A percentile compares a stretch with the other conserved stretches of the same genome.
Evolutionary conservation across 1,284 basidiomycete genomes (phyloP).

Genomic region (Cryptococcus amylolentus): DNA sequence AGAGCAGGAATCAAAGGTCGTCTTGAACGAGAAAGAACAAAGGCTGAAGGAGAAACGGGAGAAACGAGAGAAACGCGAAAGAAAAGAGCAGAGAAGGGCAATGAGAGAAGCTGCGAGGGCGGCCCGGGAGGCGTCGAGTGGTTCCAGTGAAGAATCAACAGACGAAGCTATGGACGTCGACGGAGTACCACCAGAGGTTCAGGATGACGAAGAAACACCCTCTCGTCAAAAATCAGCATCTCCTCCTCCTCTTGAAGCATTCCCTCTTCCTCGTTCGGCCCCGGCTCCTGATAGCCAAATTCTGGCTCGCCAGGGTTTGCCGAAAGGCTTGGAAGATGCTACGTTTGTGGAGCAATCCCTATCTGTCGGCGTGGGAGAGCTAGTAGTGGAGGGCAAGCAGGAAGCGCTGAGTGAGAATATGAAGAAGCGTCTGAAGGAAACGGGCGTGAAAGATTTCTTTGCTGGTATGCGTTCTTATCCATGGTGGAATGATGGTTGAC

Average conservation of each 20-base stretch:
- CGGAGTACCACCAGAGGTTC: conserved; percentile 12
- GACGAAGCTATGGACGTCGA: conserved; percentile 17
- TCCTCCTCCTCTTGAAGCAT: conserved; percentile 51
- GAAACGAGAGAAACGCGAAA: conserved; percentile 20
- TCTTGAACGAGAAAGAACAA: conserved; percentile 20
- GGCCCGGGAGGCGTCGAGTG: no score
- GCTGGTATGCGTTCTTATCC: conserved; percentile 61
- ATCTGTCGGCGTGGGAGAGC: conserved; percentile 54
- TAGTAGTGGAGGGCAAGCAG: conserved; percentile 44
- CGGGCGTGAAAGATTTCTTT: conserved; percentile 78
- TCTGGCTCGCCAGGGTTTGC: conserved; percentile 72
- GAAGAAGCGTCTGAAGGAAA: conserved; percentile 62
- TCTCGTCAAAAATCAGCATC: conserved; percentile 14
- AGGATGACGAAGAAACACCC: background rate
- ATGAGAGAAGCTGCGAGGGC: conserved; percentile 15
- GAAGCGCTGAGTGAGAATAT: conserved; percentile 61
- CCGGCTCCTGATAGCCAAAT: conserved; percentile 65
- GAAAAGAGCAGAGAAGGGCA: conserved; percentile 17
- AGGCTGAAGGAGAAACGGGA: conserved; percentile 21
- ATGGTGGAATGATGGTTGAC: background rate
- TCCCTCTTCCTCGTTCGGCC: conserved; percentile 68
- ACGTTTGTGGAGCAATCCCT: conserved; percentile 63
- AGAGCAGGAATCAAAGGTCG: conserved; percentile 14
- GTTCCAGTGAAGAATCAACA: conserved; percentile 19
- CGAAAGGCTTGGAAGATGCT: conserved; percentile 67